Evolutionary conservation across 2,329 filamentous ascomycete species (phyloP), one percentile per base, ranked within the genome.

Genomic region (Tolypocladium inflatum): DNA sequence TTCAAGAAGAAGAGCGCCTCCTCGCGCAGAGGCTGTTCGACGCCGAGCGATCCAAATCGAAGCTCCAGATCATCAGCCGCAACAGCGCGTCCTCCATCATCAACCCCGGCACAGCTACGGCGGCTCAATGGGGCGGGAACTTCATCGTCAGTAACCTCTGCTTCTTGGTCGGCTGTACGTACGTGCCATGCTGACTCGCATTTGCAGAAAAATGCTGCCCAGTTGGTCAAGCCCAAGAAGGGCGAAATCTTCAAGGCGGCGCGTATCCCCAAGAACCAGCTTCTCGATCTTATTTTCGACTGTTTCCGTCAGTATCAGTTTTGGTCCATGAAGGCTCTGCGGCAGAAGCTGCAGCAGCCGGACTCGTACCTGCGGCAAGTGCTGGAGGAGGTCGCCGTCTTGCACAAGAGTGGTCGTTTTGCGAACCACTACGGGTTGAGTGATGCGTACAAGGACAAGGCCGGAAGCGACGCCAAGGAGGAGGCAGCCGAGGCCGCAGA

Each of bases 271-370:
- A 86, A 92, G 72, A 88, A 91, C 78, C 88, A 94, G 67, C 85
- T 99, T 62, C 76, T 96, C 74, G 92, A 97, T 74, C 82, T 84
- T 63, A 86, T 99, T 61, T 91, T 93, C 77, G 76, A 82, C 54
- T 88, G 87, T 69, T 99, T 97, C 84, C 84, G 87, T 58, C 79
- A 88, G 67, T 96, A 89, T 79, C 86, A 87, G 66, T 97, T 94
- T 74, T 99, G 93, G 92, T 86, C 89, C n/a, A 89, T 97, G 80
- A 92, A 90, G 68, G 84, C 88, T 6, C 82, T 99, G 64, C 90
- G 91, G 62, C 80, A 85, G 55, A 78, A 82, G 60, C 83, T 95
- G 43, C 83, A 87, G 60, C 94, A 99, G 74, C 94, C 94, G 1
- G 94, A 97, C 70, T 86, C 88, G n/a, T 97, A 92, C 71, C 83